Conservation (phyloP, 2,329 filamentous ascomycete genomes). For the Pestalotiopsis sp. region DNA sequence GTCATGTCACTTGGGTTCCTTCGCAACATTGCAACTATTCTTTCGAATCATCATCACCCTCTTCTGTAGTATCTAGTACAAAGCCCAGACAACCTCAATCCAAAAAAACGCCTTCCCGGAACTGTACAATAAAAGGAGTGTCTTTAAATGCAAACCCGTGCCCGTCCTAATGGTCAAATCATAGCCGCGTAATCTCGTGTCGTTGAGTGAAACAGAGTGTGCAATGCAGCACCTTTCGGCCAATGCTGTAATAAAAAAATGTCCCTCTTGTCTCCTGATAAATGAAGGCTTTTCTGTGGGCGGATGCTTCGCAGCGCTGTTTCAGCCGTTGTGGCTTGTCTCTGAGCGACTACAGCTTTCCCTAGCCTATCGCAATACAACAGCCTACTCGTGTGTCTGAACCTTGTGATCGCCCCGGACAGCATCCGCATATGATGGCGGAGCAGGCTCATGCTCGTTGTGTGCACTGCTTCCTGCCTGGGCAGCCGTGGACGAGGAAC, state of each 20-base stretch:
- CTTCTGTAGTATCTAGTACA: background rate
- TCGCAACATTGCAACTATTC: background rate
- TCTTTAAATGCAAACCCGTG: background rate
- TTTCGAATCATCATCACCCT: background rate
- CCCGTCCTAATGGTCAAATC: background rate
- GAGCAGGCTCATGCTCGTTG: constrained; percentile 44
- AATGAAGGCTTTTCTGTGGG: background rate
- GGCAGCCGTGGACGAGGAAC: constrained; percentile 33
- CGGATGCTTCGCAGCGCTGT: background rate
- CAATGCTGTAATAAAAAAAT: background rate
- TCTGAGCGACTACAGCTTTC: background rate
- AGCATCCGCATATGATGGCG: constrained; percentile 88
- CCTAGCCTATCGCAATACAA: background rate
- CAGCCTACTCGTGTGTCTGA: constrained; percentile 61
- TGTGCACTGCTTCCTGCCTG: constrained; percentile 45
- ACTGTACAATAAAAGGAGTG: background rate
- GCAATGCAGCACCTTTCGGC: background rate
- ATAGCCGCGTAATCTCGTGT: background rate
- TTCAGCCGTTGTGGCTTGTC: background rate
- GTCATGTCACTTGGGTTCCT: background rate
- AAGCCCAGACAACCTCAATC: background rate
- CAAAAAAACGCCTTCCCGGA: background rate
- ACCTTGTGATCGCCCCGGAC: constrained; percentile 90
- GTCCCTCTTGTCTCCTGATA: background rate
- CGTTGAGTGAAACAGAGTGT: background rate